Percentiles rank a stretch among this genome's conserved stretches.
phyloP scores from a whole-genome alignment of 768 basidiomycete species.

The Wakefieldia striispora region DNA sequence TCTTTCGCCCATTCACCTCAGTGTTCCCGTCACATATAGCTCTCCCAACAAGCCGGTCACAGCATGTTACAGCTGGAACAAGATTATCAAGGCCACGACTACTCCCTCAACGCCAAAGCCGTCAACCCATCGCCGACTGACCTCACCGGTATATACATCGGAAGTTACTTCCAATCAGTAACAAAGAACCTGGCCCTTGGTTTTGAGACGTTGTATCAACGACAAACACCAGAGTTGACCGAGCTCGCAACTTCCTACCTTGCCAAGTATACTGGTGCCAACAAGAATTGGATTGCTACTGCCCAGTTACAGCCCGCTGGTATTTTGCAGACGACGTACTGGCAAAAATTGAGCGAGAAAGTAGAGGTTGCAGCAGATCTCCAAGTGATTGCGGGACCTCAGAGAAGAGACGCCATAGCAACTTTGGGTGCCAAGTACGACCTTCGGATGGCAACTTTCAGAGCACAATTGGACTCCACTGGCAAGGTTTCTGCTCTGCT shows the following conservation, averaged over 20 bases:
- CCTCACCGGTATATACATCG: conserved; percentile 87
- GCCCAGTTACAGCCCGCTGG: conserved; percentile 83
- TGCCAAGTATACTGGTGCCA: conserved; percentile 69
- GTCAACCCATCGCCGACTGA: conserved; percentile 90
- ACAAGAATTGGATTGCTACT: conserved; percentile 90
- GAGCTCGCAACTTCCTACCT: conserved; percentile 77
- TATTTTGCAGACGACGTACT: conserved; percentile 88
- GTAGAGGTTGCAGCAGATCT: conserved; percentile 97
- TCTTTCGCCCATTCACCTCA: not conserved
- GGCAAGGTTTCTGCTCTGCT: conserved; percentile 94
- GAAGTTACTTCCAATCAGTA: conserved; percentile 89
- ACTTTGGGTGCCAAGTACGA: conserved; percentile 97
- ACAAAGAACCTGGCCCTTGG: conserved; percentile 89
- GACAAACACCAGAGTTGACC: conserved; percentile 64
- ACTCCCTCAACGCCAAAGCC: conserved; percentile 79
- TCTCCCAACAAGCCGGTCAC: conserved; percentile 73
- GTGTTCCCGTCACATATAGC: conserved; percentile 41
- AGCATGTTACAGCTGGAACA: conserved; percentile 95
- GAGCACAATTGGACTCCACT: conserved; percentile 91
- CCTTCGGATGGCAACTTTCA: conserved; percentile 88
- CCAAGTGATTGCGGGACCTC: conserved; percentile 73
- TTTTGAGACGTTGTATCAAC: conserved; percentile 80
- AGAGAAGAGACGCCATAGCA: conserved; percentile 86
- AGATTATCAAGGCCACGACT: conserved; percentile 88
- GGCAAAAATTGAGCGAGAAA: conserved; percentile 93